Conservation (phyloP, 2,329 filamentous ascomycete species). For the Erysiphe pulchra region DNA sequence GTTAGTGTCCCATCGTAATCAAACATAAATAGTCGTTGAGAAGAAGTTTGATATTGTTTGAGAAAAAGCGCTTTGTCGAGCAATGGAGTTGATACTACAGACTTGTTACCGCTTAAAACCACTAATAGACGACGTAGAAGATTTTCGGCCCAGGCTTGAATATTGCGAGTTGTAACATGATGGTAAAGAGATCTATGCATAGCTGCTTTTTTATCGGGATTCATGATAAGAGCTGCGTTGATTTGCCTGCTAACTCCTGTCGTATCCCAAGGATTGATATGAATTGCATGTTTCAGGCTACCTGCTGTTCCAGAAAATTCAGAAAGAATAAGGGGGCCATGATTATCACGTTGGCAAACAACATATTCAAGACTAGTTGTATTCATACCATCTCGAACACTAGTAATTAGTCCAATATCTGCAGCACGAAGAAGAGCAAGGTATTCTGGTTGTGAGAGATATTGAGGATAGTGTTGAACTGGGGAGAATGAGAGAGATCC, state of each 20-base stretch:
- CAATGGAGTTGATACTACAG: slow-evolving; percentile 51
- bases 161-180: slow-evolving; percentile 65
- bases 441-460: slow-evolving; percentile 72
- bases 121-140: slow-evolving; percentile 57
- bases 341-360: slow-evolving; percentile 65
- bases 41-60: slow-evolving; percentile 44
- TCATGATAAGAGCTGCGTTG: slow-evolving; percentile 57
- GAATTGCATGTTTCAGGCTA: slow-evolving; percentile 61
- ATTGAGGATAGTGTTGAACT: slow-evolving; percentile 86
- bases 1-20: slow-evolving; percentile 96
- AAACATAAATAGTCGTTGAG: slow-evolving; percentile 83
- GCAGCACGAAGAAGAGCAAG: slow-evolving; percentile 77
- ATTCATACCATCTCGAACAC: slow-evolving; percentile 93
- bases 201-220: slow-evolving; percentile 31
- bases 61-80: slow-evolving; percentile 53
- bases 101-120: slow-evolving; percentile 53
- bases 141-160: slow-evolving; percentile 62
- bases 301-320: slow-evolving; percentile 91
- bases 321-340: slow-evolving; percentile 76
- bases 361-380: slow-evolving; percentile 90
- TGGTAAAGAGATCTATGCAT: slow-evolving; percentile 56
- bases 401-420: slow-evolving; percentile 84
- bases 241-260: slow-evolving; percentile 64
- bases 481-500: slow-evolving; percentile 75
- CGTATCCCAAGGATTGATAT: slow-evolving; percentile 93